Base-by-base conservation (phyloP, 2,329 filamentous ascomycete genomes). In the Sclerotiophoma versabilis region DNA sequence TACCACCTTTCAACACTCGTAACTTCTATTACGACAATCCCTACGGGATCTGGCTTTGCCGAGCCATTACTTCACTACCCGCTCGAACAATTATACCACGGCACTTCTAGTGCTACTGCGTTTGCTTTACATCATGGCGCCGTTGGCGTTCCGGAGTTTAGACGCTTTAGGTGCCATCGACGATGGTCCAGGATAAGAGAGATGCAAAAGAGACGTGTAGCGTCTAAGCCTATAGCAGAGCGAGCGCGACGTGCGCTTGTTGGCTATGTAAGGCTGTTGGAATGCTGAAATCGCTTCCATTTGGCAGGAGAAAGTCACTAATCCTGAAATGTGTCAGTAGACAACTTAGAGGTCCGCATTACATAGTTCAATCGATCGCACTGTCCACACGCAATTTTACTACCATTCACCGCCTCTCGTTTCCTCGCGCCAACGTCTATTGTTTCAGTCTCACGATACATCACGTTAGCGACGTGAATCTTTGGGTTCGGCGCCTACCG, bases 1-100 rank as follows among this genome's bases (percentile, higher is more conserved):
- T 65, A 64, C 52, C 53, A 63, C 45, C 14, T 52, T 59, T 36
- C 32, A 9, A 39, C 36, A 15, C 33, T 2, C 39, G 14, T 54
- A 49, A 49, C 43, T 49, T 55, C 51, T 50, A 49, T 45, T 58
- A 57, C 29, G 42, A 59, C 56, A 49, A 53, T 42, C 49, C 49
- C 53, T 41, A 46, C 51, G 44, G 52, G 51, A 56, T 54, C 45
- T 58, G 58, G 58, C 57, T 61, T 59, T 59, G 57, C 57, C 57
- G 59, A 59, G 57, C 57, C 53, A 39, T 57, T 55, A 23, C 45
- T 56, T 56, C 32, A 47, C 42, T 44, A 29, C 20, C 36, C 42
- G 47, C 46, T 46, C 19, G 27, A 34, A 47, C 42, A 43, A 43
- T 25, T 51, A 51, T 56, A 56, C 53, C 53, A 51, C 53, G 53